Evolutionary conservation across 2,329 filamentous ascomycete genomes (phyloP).

Genomic region (Apiospora phragmitis): DNA sequence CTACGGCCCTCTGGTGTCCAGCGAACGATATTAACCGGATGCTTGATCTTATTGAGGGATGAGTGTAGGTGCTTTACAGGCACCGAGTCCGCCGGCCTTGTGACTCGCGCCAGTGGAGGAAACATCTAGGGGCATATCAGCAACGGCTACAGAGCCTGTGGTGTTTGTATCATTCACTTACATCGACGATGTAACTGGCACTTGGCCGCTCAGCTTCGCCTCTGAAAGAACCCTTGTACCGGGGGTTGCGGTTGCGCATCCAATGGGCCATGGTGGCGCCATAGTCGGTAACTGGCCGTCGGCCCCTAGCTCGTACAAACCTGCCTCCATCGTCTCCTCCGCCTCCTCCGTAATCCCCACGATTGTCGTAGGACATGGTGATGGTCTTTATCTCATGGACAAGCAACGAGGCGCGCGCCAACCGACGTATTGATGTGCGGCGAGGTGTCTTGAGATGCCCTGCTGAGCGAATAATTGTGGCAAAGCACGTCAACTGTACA

Average conservation of each 20-base stretch:
- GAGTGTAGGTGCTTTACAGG: slow-evolving; percentile 95
- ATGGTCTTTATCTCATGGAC: slow-evolving; percentile 14
- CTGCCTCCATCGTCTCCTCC: slow-evolving; percentile 42
- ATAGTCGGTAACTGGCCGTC: slow-evolving; percentile 84
- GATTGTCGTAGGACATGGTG: slow-evolving; percentile 56
- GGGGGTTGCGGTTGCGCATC: slow-evolving; percentile 79
- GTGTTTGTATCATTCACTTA: slow-evolving; percentile 42
- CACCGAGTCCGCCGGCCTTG: slow-evolving; percentile 79
- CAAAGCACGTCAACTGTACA: background rate
- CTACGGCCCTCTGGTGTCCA: slow-evolving; percentile 97
- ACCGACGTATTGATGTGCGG: background rate
- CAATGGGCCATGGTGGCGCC: slow-evolving; percentile 87
- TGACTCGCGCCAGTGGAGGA: slow-evolving; percentile 74
- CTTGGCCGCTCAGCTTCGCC: slow-evolving; percentile 84
- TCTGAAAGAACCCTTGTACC: slow-evolving; percentile 69
- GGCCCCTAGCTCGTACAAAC: slow-evolving; percentile 50
- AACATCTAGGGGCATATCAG: slow-evolving; percentile 63
- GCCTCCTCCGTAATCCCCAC: slow-evolving; percentile 45
- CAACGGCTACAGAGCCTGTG: background rate
- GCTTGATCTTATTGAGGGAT: slow-evolving; percentile 97
- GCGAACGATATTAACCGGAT: slow-evolving; percentile 93
- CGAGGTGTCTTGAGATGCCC: background rate
- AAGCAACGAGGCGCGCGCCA: slow-evolving; percentile 16
- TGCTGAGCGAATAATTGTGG: background rate
- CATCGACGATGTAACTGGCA: slow-evolving; percentile 86